Percentiles rank a stretch among this genome's conserved stretches.
Evolutionary conservation across 768 basidiomycete species (phyloP).

Genomic region (Asterophora lycoperdoides): DNA sequence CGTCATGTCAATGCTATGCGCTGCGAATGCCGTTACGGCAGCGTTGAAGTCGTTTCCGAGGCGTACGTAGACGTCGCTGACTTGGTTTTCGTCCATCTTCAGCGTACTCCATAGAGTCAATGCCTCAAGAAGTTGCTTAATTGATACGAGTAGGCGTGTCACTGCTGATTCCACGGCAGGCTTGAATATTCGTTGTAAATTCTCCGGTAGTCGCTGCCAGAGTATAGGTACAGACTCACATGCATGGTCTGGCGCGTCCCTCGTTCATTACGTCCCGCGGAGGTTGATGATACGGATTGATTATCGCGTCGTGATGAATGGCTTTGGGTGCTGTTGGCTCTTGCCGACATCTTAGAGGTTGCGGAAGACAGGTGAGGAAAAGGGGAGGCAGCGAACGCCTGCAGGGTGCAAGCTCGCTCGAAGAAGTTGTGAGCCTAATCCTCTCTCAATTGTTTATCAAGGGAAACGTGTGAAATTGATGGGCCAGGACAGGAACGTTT

Average conservation of each 20-base stretch:
- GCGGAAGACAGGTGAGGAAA: background rate
- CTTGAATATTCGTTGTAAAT: conserved; percentile 28
- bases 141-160: conserved; percentile 88
- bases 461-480: conserved; percentile 13
- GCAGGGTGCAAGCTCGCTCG: conserved; percentile 3
- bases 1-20: conserved; percentile 88
- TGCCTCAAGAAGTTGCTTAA: conserved; percentile 90
- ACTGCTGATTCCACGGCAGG: conserved; percentile 88
- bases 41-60: conserved; percentile 97
- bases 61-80: conserved; percentile 96
- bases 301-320: conserved; percentile 52
- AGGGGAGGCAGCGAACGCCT: background rate
- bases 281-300: conserved; percentile 45
- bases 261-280: conserved; percentile 41
- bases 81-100: conserved; percentile 68
- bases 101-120: conserved; percentile 80
- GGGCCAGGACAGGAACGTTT: background rate
- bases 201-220: conserved; percentile 4
- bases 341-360: conserved; percentile 24
- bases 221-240: conserved; percentile 23
- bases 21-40: conserved; percentile 83
- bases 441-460: conserved; percentile 7
- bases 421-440: background rate
- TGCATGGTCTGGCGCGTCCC: conserved; percentile 34
- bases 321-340: conserved; percentile 25